Percentiles rank a stretch among this genome's conserved stretches.
Conservation (phyloP, 192 early-diverging fungal species). For the Umbelopsis isabellina region DNA sequence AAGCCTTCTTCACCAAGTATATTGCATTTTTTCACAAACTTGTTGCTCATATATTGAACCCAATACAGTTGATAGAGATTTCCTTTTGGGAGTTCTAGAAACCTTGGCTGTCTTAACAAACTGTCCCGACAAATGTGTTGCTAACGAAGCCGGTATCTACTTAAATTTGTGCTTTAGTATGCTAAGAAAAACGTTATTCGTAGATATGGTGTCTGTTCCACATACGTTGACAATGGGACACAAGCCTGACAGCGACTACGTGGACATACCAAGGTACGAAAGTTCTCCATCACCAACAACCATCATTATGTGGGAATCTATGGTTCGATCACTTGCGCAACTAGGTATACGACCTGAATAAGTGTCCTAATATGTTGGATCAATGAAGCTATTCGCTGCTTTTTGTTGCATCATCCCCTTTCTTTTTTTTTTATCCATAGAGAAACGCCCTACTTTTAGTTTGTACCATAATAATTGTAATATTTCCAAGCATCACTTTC, state of each 20-base stretch:
- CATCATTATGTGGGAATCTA: slow-evolving; percentile 5
- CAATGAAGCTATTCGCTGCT: background rate
- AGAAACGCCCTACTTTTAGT: no score
- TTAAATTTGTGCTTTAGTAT: background rate
- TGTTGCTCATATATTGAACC: background rate
- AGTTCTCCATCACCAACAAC: background rate
- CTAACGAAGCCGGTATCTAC: background rate
- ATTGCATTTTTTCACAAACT: background rate
- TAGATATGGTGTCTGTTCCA: background rate
- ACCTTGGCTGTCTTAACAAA: background rate
- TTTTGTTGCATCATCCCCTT: background rate
- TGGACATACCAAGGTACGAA: background rate
- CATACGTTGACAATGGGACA: background rate
- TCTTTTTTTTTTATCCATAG: background rate
- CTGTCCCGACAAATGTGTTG: background rate
- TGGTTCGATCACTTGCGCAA: slow-evolving; percentile 10
- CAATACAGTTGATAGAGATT: background rate
- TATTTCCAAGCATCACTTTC: no score
- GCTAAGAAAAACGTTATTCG: background rate
- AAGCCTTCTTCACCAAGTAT: background rate
- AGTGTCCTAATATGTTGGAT: background rate
- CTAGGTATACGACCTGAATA: slow-evolving; percentile 1
- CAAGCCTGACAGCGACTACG: background rate
- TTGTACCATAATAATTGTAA: no score
- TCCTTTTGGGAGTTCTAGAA: background rate